Evolutionary conservation across 2,329 filamentous ascomycete species (phyloP), one percentile per base, ranked within the genome.

Genomic region (Bipolaris cookei): DNA sequence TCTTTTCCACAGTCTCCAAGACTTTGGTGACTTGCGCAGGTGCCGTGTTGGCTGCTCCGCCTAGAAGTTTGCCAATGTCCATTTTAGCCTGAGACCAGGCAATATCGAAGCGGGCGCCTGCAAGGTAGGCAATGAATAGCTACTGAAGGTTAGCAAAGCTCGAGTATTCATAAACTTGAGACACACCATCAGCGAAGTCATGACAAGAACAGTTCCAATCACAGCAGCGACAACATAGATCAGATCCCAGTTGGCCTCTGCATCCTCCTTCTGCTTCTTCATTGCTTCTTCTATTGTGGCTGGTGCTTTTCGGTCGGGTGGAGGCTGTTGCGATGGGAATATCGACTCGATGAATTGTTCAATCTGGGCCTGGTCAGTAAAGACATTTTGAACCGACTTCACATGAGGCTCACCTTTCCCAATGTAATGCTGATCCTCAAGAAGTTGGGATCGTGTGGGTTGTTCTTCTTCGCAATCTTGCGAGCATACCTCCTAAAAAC

Each of bases 281-380:
- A 79, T 81, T 7, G 82, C 83, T 69, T 91, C 87, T 60, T 86
- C 82, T 7, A 85, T 72, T 56, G 68, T 80, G 38, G 71, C 66
- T 42, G 67, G 68, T 23, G 65, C 64, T 63, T 68, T 68, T 46
- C 59, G 59, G 50, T 70, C 64, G 21, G 65, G 48, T 16, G 89
- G 88, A 42, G 90, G 85, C 62, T 90, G 87, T 77, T 97, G 92
- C 7, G 86, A 85, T 3, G 95, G 95, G 86, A 93, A 98, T 66
- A 98, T 87, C 4, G 88, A 88, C 78, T 98, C 94, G 74, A 98
- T 96, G 75, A 96, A 97, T 81, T 95, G 90, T 76, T 98, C 93
- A 64, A 97, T 91, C 90, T 95, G 69, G n/a, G 30, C 20, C 11
- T 53, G 38, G 41, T 63, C 30, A 62, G 47, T 32, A 47, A 57